These are phyloP conservation scores for Corylus americana DNA, from an alignment of 306 rosid species.

Conservation along the genomic window DNA sequence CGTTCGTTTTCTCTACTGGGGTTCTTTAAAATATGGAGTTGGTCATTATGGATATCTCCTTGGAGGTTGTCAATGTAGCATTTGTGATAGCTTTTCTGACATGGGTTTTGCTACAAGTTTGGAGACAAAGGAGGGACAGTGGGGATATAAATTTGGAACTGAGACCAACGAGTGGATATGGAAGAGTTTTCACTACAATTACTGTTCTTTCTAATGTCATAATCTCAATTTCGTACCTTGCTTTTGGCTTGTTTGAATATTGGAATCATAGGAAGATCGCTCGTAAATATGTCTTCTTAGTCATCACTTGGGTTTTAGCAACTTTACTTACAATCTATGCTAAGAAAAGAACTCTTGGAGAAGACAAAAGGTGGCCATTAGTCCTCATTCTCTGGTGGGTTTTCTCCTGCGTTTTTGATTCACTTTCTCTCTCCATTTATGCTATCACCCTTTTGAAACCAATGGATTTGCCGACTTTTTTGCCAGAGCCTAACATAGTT, in stretches of 20 bases:
- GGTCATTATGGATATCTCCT: conserved; percentile 30
- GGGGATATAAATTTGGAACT: conserved; percentile 8
- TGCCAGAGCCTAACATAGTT: conserved; percentile 51
- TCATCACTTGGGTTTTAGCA: conserved; percentile 66
- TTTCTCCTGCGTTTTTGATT: conserved; percentile 31
- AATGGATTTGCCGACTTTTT: conserved; percentile 29
- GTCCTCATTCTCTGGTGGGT: conserved; percentile 74
- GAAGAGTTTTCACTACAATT: conserved; percentile 17
- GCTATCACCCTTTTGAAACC: conserved; percentile 30
- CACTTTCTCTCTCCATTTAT: conserved; percentile 32
- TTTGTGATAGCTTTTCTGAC: conserved; percentile 47
- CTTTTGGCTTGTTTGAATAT: conserved; percentile 44
- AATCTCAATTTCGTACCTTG: conserved; percentile 45
- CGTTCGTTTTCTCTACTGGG: too few species aligned
- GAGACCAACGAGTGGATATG: conserved; percentile 15
- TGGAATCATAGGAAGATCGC: conserved; percentile 23
- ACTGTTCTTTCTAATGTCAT: conserved; percentile 35
- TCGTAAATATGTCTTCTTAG: conserved; percentile 30
- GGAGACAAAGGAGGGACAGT: conserved; percentile 31
- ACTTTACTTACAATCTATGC: conserved; percentile 46
- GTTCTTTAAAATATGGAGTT: neutral
- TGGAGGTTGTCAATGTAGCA: conserved; percentile 44
- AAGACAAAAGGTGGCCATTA: conserved; percentile 50
- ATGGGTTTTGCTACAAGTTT: conserved; percentile 57
- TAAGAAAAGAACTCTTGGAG: conserved; percentile 22